phyloP scores from a whole-genome alignment of 345 rosid genomes.

The Hibiscus tridactylites region DNA sequence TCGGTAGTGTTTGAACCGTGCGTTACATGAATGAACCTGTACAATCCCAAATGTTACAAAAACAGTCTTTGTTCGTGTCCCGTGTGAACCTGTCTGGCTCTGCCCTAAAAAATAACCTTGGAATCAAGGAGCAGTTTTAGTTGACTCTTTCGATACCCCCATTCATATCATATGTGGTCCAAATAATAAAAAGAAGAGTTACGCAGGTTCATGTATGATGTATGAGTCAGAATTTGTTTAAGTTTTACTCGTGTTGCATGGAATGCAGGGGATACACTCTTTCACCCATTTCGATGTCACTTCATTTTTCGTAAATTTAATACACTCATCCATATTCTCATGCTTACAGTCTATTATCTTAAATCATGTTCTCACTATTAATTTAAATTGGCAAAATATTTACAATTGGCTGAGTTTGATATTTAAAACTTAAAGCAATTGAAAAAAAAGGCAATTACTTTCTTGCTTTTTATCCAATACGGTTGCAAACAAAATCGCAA shows the following conservation, averaged over 20 bases:
- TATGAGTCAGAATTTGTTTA: not conserved
- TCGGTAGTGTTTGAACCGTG: not conserved
- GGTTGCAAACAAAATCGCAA: slow-evolving; percentile 15
- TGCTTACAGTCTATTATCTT: too few relatives aligned
- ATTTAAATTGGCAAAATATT: not conserved
- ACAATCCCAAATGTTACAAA: too few relatives aligned
- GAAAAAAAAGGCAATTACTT: not conserved
- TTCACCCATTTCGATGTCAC: slow-evolving; percentile 16
- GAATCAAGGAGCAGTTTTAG: not conserved
- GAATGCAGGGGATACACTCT: not conserved
- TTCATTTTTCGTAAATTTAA: not conserved
- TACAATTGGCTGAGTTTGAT: not conserved
- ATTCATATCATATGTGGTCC: not conserved
- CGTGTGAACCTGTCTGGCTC: not conserved
- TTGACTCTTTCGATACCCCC: not conserved
- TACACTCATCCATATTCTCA: slow-evolving; percentile 1
- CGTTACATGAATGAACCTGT: too few relatives aligned
- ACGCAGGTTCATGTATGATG: not conserved
- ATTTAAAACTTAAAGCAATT: not conserved
- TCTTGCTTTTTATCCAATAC: slow-evolving; percentile 1
- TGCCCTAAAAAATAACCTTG: not conserved
- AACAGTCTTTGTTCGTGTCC: too few relatives aligned
- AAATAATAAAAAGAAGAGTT: not conserved
- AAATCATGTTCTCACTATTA: too few relatives aligned
- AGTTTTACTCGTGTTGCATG: not conserved